These are phyloP conservation scores for Fusarium solani-melongenae DNA, from an alignment of 2,329 filamentous ascomycete species.

Conservation along the genomic window DNA sequence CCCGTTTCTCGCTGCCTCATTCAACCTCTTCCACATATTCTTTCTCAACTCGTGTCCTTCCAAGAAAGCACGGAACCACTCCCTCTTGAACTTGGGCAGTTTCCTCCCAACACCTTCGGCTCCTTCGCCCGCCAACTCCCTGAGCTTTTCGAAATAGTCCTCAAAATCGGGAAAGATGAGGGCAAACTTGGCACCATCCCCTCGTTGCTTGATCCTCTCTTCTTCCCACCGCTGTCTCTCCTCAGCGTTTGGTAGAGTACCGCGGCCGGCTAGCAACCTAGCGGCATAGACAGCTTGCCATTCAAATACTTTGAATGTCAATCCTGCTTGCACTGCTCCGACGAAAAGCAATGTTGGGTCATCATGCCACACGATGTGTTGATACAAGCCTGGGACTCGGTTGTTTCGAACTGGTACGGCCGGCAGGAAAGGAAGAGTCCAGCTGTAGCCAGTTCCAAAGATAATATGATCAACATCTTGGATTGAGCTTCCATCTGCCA, in stretches of 20 bases:
- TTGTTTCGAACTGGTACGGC: constrained; percentile 63
- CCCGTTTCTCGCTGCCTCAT: constrained; percentile 43
- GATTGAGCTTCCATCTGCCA: constrained; percentile 65
- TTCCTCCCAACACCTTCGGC: constrained; percentile 54
- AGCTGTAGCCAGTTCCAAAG: constrained; percentile 74
- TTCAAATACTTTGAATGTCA: constrained; percentile 77
- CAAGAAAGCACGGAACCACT: constrained; percentile 62
- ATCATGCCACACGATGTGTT: constrained; percentile 65
- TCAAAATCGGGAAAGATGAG: constrained; percentile 71
- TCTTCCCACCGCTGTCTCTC: constrained; percentile 68
- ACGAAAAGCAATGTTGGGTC: constrained; percentile 68
- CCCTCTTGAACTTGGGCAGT: constrained; percentile 56
- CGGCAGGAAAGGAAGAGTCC: constrained; percentile 70
- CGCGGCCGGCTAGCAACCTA: constrained; percentile 65
- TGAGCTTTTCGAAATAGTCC: constrained; percentile 70
- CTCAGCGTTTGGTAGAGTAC: constrained; percentile 58
- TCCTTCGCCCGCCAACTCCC: constrained; percentile 60
- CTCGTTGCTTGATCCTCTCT: constrained; percentile 63
- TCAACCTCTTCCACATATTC: constrained; percentile 66
- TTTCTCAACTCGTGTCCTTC: constrained; percentile 65
- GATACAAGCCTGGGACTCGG: constrained; percentile 65
- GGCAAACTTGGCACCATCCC: constrained; percentile 67
- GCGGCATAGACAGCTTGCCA: constrained; percentile 74
- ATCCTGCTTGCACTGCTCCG: constrained; percentile 64
- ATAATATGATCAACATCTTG: constrained; percentile 69